Percentiles rank a stretch among this genome's conserved stretches.
Evolutionary conservation across 2,329 filamentous ascomycete species (phyloP).

Genomic region (Colletotrichum eremochloae): DNA sequence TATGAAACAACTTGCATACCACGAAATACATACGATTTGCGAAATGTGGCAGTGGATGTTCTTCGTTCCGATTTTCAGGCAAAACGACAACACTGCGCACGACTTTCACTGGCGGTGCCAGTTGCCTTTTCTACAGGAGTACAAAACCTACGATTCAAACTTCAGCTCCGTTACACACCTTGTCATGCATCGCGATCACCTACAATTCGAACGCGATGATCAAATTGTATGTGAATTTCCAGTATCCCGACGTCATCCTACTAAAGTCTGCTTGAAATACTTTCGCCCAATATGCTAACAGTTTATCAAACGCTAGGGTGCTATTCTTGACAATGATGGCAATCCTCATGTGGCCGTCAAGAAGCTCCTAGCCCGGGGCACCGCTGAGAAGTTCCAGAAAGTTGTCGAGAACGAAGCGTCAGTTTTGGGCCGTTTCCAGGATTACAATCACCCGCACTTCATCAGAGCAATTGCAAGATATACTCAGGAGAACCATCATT

Average conservation of each 20-base stretch:
- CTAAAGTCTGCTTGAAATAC: background rate
- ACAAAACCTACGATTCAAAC: background rate
- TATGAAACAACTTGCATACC: background rate
- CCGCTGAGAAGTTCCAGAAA: background rate
- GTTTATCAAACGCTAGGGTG: background rate
- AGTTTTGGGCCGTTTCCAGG: background rate
- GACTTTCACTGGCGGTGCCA: background rate
- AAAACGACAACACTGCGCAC: background rate
- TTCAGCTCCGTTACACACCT: slow-evolving; percentile 4
- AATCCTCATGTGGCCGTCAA: slow-evolving; percentile 9
- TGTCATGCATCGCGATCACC: slow-evolving; percentile 1
- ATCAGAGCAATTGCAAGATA: background rate
- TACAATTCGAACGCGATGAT: background rate
- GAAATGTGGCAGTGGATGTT: slow-evolving; percentile 2
- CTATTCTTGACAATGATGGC: background rate
- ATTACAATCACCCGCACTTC: background rate
- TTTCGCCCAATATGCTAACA: background rate
- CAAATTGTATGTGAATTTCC: background rate
- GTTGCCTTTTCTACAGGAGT: background rate
- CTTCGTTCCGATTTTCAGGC: background rate
- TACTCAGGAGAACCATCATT: background rate
- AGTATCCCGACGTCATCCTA: background rate
- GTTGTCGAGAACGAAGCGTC: slow-evolving; percentile 1
- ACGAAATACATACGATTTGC: background rate
- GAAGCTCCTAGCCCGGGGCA: background rate